These are phyloP conservation scores for Cicer chorassanicum DNA, from an alignment of 306 rosid genomes.

Conservation along the genomic window DNA sequence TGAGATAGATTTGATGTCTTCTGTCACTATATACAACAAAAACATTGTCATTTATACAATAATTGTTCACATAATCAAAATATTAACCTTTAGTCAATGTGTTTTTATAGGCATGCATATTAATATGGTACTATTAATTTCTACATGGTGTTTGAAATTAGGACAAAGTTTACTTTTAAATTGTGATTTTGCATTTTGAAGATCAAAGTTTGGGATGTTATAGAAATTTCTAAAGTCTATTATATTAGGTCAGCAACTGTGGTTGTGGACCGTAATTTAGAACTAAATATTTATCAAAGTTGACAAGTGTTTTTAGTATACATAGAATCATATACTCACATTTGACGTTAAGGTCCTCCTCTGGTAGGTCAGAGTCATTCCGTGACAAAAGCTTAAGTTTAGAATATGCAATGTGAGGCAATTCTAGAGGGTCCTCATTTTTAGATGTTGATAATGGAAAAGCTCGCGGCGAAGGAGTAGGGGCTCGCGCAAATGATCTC, in stretches of 20 bases:
- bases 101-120: too few relatives aligned
- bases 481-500: slow-evolving; percentile 48
- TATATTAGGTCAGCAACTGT: too few relatives aligned
- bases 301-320: neutral
- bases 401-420: slow-evolving; percentile 54
- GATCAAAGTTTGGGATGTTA: too few relatives aligned
- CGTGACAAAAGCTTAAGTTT: slow-evolving; percentile 46
- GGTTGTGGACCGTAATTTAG: too few relatives aligned
- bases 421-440: slow-evolving; percentile 53
- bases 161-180: too few relatives aligned
- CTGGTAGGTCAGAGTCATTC: slow-evolving; percentile 29
- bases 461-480: slow-evolving; percentile 79
- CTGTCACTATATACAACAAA: slow-evolving; percentile 58
- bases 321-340: slow-evolving; percentile 41
- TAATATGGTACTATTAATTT: too few relatives aligned
- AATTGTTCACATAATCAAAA: too few relatives aligned
- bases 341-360: slow-evolving; percentile 29
- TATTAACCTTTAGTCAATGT: too few relatives aligned
- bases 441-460: slow-evolving; percentile 17
- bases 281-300: neutral
- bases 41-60: neutral
- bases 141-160: too few relatives aligned
- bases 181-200: too few relatives aligned
- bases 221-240: too few relatives aligned
- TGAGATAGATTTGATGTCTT: slow-evolving; percentile 54